Evolutionary conservation across 1,139 yeast genomes (phyloP), one percentile per base, ranked within the genome.

Genomic region (Kurtzmaniella quercitrusa): DNA sequence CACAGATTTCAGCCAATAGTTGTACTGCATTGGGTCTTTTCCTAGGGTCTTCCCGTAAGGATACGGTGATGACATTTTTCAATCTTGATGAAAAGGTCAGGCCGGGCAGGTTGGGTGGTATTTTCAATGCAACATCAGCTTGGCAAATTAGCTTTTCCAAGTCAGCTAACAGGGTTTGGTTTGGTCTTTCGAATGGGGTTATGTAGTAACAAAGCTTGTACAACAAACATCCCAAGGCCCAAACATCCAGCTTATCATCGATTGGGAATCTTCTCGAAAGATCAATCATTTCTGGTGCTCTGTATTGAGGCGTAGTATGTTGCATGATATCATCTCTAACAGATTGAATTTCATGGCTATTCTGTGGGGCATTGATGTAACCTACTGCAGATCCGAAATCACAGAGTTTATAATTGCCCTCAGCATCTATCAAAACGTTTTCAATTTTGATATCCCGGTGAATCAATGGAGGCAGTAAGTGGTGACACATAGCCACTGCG

Each of bases 221-320:
- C 42, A 93, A 69, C 51, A 94, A 86, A 22, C 91, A 81, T 12
- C 98, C 98, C 45, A 93, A 68, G 0, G 98, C 98, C 98, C 98
- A 93, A 28, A 93, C 82, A 63, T 93, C 98, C 48, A 91, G 80
- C 60, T 93, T 93, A 57, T 93, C 98, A 63, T 91, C 95, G 47
- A 93, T 86, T 3, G 98, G 95, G 47, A 84, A 75, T 3, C 94
- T 88, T 48, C 85, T 76, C 49, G 84, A 79, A 37, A 93, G 72
- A 63, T 93, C 98, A 42, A 94, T 77, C 98, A 93, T 93, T 62
- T 93, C 98, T 0, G 98, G 98, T 1, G 96, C 76, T 51, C 98
- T 74, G 63, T 93, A 93, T 61, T 93, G 98, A n/a, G 97, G 96
- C 2, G 98, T 93, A 0, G 98, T 93, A 61, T 93, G 94, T 49